phyloP scores from a whole-genome alignment of 176 grass and related monocot species.

The Musa itinerans region DNA sequence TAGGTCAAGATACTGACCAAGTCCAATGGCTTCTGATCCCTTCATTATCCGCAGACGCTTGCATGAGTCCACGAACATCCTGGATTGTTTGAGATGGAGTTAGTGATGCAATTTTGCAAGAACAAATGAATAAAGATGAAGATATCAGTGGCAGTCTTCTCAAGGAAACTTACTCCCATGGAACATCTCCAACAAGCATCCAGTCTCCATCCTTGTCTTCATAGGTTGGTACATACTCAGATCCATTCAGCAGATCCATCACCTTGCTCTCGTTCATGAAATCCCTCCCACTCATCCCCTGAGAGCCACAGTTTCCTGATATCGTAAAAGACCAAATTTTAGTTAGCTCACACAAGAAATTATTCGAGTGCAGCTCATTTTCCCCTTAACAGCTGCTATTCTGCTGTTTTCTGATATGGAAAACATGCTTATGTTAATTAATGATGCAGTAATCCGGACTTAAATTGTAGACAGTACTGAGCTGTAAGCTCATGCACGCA shows the following conservation, averaged over 20 bases:
- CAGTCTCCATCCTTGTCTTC: constrained; percentile 97
- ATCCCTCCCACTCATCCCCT: constrained; percentile 20
- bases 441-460: no score
- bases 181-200: constrained; percentile 95
- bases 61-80: constrained; percentile 99
- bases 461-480: no score
- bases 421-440: no score
- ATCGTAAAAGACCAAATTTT: background rate
- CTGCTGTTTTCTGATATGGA: no score
- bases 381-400: no score
- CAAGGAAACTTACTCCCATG: constrained; percentile 73
- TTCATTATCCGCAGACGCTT: constrained; percentile 98
- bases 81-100: constrained; percentile 27
- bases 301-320: constrained; percentile 1
- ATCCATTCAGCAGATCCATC: constrained; percentile 54
- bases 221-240: constrained; percentile 76
- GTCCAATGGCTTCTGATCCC: constrained; percentile 90
- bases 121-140: no score
- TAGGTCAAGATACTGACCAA: constrained; percentile 47
- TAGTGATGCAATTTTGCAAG: background rate
- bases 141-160: background rate
- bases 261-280: constrained; percentile 46
- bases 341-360: background rate
- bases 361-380: background rate
- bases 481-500: no score